Evolutionary conservation across 768 basidiomycete species (phyloP), one percentile per base, ranked within the genome.

Genomic region (Russula lepida): DNA sequence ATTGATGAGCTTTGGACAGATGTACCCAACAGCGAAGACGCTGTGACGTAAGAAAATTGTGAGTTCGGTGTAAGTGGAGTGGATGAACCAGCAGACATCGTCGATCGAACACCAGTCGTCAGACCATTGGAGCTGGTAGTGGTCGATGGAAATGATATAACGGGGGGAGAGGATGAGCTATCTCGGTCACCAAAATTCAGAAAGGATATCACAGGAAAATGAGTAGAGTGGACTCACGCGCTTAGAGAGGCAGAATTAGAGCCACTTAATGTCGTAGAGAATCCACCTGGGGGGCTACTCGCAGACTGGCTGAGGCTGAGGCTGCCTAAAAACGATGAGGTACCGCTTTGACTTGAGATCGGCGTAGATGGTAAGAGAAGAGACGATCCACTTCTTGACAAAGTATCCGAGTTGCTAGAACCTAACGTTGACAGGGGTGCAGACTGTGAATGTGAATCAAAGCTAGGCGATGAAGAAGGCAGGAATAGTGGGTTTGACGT

Each of bases 11-110:
- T 62, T n/a, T 64, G 54, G 12, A 71, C 65, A 6, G 72, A 43
- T 6, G 66, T 44, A 37, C 68, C 56, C 51, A 79, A 66, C 30
- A 78, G 73, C 4, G 74, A 69, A 13, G 71, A 62, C 47, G 70
- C 35, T 3, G 77, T 69, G 44, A 75, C n/a, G 70, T 67, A 74
- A 62, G 68, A 72, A 67, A 77, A 69, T 59, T 70, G 64, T 56
- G 77, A 66, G 63, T 72, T 37, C 64, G 72, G 68, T n/a, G 57
- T 67, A 23, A 69, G 64, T 17, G 54, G 21, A 39, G 43, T 59
- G 30, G 68, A 47, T 25, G 67, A 23, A 3, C 63, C 56, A 15
- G 68, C 52, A 32, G 64, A 23, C 54, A 66, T 48, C 37, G 66
- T 48, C 37, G 59, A 59, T 6, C 19, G 27, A n/a, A 37, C 13